phyloP scores from a whole-genome alignment of 192 early-diverging fungal species.

The Gonapodya prolifera region DNA sequence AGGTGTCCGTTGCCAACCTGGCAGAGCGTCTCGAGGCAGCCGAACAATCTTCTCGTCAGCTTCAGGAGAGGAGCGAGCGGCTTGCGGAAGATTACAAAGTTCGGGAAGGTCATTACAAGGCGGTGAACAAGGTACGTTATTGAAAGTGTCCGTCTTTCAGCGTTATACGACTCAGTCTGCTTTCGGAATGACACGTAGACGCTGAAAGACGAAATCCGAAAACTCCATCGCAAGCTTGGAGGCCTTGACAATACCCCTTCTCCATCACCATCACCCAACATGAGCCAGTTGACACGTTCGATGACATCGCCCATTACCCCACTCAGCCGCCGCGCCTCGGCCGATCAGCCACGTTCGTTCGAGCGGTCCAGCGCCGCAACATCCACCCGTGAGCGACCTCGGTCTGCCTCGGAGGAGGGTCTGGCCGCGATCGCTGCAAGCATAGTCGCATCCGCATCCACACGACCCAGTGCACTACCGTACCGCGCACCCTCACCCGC shows the following conservation, averaged over 20 bases:
- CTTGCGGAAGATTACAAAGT: not conserved
- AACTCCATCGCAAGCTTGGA: not conserved
- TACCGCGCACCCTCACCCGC: not conserved
- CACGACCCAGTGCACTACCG: not conserved
- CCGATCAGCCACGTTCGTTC: not conserved
- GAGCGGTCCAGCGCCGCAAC: not conserved
- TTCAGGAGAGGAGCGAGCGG: not conserved
- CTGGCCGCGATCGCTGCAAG: not conserved
- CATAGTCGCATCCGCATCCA: not conserved
- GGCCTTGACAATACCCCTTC: not conserved
- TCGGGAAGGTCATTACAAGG: not conserved
- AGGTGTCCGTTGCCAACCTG: not conserved
- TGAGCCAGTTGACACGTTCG: not conserved
- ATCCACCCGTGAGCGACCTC: not conserved
- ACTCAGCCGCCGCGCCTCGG: not conserved
- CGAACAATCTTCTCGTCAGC: not conserved
- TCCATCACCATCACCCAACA: not conserved
- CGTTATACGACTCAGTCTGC: not conserved
- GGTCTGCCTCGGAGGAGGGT: not conserved
- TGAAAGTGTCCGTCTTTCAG: too few relatives aligned
- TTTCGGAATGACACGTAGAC: not conserved
- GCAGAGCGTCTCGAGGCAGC: not conserved
- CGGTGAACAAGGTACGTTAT: not conserved
- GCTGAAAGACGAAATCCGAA: slow-evolving; percentile 4
- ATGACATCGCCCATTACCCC: not conserved